Percentiles rank a stretch among this genome's conserved stretches.
Conservation (phyloP, 257 asterid genomes). For the Cinchona pubescens region DNA sequence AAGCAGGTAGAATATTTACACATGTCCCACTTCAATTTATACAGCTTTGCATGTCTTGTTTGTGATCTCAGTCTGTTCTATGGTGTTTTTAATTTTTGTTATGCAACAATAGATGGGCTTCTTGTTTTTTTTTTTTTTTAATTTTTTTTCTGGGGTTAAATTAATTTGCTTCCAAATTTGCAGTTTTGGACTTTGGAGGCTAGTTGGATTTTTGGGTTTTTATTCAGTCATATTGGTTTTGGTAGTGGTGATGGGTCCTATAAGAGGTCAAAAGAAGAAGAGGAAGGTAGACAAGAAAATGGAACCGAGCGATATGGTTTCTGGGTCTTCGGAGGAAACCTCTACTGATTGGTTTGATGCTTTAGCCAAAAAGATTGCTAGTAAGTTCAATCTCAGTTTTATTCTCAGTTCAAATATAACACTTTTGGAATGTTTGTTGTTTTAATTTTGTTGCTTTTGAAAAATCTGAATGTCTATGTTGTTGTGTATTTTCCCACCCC, state of each 20-base stretch:
- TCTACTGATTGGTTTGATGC: constrained; percentile 65
- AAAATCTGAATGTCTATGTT: neutral
- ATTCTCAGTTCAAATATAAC: constrained; percentile 5
- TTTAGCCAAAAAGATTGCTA: constrained; percentile 50
- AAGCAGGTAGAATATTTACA: constrained; percentile 11
- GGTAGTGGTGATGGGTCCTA: constrained; percentile 50
- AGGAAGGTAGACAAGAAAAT: constrained; percentile 56
- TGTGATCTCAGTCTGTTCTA: constrained; percentile 14
- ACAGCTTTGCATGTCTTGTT: constrained; percentile 20
- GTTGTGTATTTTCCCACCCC: too few relatives aligned
- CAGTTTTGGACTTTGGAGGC: constrained; percentile 16
- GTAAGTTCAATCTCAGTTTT: constrained; percentile 31
- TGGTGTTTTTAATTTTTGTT: constrained; percentile 8
- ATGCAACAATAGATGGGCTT: constrained; percentile 17
- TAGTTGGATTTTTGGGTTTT: constrained; percentile 27
- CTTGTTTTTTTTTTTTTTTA: neutral
- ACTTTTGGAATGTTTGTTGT: constrained; percentile 24
- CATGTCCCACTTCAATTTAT: neutral
- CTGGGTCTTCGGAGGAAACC: constrained; percentile 57
- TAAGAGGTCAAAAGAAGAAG: constrained; percentile 63
- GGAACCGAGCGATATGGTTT: constrained; percentile 45
- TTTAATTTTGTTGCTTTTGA: neutral
- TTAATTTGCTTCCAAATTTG: constrained; percentile 13
- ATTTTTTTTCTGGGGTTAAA: constrained; percentile 9
- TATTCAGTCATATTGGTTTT: constrained; percentile 24